Percentiles rank a stretch among this genome's conserved stretches.
Evolutionary conservation across 306 rosid genomes (phyloP).

Genomic region (Cucurbita maxima): DNA sequence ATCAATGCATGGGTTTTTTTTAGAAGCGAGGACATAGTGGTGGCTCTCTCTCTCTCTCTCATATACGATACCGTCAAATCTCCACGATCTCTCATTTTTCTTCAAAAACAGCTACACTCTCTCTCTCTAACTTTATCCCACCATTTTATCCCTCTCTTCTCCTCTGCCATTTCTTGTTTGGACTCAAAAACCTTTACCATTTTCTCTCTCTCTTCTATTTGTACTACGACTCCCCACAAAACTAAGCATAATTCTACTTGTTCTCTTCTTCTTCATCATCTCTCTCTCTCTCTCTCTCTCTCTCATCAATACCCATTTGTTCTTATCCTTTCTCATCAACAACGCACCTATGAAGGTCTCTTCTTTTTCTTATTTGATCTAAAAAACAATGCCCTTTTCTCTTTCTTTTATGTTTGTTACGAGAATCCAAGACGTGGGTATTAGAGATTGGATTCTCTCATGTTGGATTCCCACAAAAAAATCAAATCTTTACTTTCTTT

Average conservation of each 20-base stretch:
- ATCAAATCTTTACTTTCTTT: neutral
- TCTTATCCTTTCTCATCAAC: neutral
- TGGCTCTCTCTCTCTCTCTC: too few species aligned
- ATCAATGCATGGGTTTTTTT: too few species aligned
- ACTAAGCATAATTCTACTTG: neutral
- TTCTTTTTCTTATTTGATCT: neutral
- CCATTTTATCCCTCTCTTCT: slow-evolving; percentile 34
- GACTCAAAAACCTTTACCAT: slow-evolving; percentile 26
- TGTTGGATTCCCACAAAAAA: neutral
- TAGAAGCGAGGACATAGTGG: too few species aligned
- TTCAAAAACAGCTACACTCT: neutral
- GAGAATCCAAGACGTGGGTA: neutral
- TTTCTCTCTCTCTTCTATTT: neutral
- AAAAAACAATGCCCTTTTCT: neutral
- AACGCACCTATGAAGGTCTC: slow-evolving; percentile 9
- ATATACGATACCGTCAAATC: neutral
- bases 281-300: slow-evolving; percentile 2
- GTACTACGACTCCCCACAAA: slow-evolving; percentile 10
- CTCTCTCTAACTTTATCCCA: slow-evolving; percentile 10
- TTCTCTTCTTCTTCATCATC: neutral
- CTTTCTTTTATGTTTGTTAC: neutral
- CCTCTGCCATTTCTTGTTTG: slow-evolving; percentile 59
- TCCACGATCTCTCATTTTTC: neutral
- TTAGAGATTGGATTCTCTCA: neutral
- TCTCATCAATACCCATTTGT: neutral